Percentiles rank a stretch among this genome's conserved stretches.
Evolutionary conservation across 179 eudicot genomes (phyloP).

Genomic region (Amaranthus tricolor): DNA sequence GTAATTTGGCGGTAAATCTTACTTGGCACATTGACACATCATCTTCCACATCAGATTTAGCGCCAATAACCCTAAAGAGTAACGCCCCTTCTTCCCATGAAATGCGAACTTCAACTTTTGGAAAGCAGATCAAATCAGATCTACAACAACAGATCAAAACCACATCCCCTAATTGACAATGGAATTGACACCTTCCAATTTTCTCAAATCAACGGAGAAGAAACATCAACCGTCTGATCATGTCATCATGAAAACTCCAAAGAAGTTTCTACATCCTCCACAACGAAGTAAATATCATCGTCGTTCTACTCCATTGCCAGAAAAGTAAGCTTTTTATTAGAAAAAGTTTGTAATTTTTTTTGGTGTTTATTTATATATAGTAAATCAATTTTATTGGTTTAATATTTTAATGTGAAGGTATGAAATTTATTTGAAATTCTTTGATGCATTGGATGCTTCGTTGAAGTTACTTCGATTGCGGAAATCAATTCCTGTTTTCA

Average conservation of each 20-base stretch:
- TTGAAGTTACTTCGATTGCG: slow-evolving; percentile 64
- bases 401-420: slow-evolving; percentile 38
- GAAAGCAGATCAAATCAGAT: slow-evolving; percentile 15
- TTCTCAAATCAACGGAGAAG: slow-evolving; percentile 24
- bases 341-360: no score
- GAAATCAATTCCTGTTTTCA: slow-evolving; percentile 49
- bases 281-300: slow-evolving; percentile 26
- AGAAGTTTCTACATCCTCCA: slow-evolving; percentile 42
- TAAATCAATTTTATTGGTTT: background rate
- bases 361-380: background rate
- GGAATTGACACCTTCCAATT: slow-evolving; percentile 30
- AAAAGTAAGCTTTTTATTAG: slow-evolving; percentile 23
- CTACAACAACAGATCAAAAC: background rate
- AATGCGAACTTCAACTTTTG: background rate
- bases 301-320: slow-evolving; percentile 32
- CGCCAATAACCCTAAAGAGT: slow-evolving; percentile 26
- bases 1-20: slow-evolving; percentile 26
- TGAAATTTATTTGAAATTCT: slow-evolving; percentile 50
- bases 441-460: slow-evolving; percentile 63
- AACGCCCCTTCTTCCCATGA: background rate
- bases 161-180: background rate
- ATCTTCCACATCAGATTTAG: slow-evolving; percentile 22
- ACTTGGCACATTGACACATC: slow-evolving; percentile 22
- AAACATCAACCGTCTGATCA: slow-evolving; percentile 25
- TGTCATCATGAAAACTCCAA: slow-evolving; percentile 42